Conservation (phyloP, 306 rosid species). For the Begonia fuchsioides region DNA sequence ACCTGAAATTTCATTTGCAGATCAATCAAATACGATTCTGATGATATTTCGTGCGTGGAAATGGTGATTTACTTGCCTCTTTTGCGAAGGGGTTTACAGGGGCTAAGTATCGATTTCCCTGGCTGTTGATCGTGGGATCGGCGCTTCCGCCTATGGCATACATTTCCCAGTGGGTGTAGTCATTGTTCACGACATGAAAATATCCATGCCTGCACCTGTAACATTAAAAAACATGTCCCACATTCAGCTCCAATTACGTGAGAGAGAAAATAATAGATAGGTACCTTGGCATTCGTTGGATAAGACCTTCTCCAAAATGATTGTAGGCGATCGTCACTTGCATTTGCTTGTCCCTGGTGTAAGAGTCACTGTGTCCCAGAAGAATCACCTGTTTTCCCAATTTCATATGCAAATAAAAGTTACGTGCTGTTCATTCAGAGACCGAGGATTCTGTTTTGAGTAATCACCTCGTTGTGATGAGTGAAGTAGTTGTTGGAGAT, state of each 20-base stretch:
- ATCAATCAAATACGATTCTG: too few relatives aligned
- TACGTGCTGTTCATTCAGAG: too few relatives aligned
- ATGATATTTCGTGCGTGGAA: too few relatives aligned
- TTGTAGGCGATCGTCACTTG: slow-evolving; percentile 97
- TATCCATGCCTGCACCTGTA: slow-evolving; percentile 97
- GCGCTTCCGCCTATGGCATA: slow-evolving; percentile 99
- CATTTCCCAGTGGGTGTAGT: slow-evolving; percentile 97
- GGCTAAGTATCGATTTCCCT: slow-evolving; percentile 93
- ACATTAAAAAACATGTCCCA: slow-evolving; percentile 4
- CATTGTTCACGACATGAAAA: slow-evolving; percentile 96
- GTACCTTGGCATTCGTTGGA: slow-evolving; percentile 98
- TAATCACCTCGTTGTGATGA: slow-evolving; percentile 71
- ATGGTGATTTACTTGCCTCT: slow-evolving; percentile 42
- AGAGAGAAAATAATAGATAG: not conserved
- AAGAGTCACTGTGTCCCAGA: slow-evolving; percentile 89
- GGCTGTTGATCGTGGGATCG: slow-evolving; percentile 89
- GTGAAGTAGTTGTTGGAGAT: slow-evolving; percentile 86
- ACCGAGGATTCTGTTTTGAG: too few relatives aligned
- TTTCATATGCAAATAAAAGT: not conserved
- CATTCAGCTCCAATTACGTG: not conserved
- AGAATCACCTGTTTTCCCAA: slow-evolving; percentile 56
- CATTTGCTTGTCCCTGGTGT: slow-evolving; percentile 74
- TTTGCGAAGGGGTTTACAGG: slow-evolving; percentile 65
- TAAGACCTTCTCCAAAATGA: slow-evolving; percentile 95
- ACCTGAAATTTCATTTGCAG: slow-evolving; percentile 26